Evolutionary conservation across 1,139 yeast species (phyloP).

Genomic region (Casaregolazyma lundiana): DNA sequence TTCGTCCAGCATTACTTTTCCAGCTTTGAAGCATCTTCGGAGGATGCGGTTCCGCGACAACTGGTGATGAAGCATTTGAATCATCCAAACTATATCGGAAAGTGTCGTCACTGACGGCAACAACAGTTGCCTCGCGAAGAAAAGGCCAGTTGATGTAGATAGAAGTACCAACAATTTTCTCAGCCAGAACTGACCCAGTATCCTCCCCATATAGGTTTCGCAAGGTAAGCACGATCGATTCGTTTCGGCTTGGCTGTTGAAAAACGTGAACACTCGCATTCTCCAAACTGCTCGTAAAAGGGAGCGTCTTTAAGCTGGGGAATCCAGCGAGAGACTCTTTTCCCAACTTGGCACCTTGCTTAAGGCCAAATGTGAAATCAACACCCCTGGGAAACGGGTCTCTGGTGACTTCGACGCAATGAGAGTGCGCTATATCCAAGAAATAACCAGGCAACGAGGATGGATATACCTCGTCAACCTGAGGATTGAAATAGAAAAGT

Average conservation of each 20-base stretch:
- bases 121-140: constrained; percentile 71
- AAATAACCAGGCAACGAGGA: constrained; percentile 79
- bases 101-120: constrained; percentile 55
- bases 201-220: constrained; percentile 52
- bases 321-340: constrained; percentile 76
- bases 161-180: constrained; percentile 52
- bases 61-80: constrained; percentile 12
- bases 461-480: constrained; percentile 60
- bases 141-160: constrained; percentile 88
- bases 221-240: constrained; percentile 67
- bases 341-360: constrained; percentile 68
- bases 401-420: constrained; percentile 56
- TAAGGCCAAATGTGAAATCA: constrained; percentile 51
- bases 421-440: constrained; percentile 71
- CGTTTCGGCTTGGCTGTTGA: constrained; percentile 79
- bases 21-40: constrained; percentile 43
- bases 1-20: constrained; percentile 30
- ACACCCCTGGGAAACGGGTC: constrained; percentile 29
- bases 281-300: constrained; percentile 51
- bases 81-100: constrained; percentile 44
- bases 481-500: constrained; percentile 70
- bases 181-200: constrained; percentile 48
- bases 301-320: constrained; percentile 72
- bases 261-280: constrained; percentile 70
- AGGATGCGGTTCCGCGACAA: constrained; percentile 24